phyloP scores from a whole-genome alignment of 805 yeast genomes.

The Candida verbasci region DNA sequence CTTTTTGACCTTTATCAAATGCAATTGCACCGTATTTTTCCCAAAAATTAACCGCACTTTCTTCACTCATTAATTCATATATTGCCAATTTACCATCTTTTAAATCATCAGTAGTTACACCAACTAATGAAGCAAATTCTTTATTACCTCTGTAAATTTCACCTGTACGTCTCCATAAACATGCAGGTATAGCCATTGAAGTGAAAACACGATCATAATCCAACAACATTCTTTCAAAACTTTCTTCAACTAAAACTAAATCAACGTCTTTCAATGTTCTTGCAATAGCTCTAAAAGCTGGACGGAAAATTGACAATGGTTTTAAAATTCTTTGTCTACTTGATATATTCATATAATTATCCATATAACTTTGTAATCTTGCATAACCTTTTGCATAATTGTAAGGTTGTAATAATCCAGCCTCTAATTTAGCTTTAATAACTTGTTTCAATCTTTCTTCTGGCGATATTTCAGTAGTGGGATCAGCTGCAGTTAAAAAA shows the following conservation, averaged over 20 bases:
- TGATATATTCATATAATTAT: slow-evolving; percentile 79
- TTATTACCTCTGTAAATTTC: slow-evolving; percentile 93
- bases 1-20: slow-evolving; percentile 92
- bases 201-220: slow-evolving; percentile 95
- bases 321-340: slow-evolving; percentile 81
- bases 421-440: slow-evolving; percentile 89
- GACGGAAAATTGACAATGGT: slow-evolving; percentile 81
- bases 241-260: slow-evolving; percentile 86
- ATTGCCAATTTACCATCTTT: slow-evolving; percentile 90
- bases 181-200: slow-evolving; percentile 96
- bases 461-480: slow-evolving; percentile 89
- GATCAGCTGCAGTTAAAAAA: slow-evolving; percentile 94
- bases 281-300: slow-evolving; percentile 92
- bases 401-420: slow-evolving; percentile 88
- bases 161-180: slow-evolving; percentile 95
- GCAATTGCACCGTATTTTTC: slow-evolving; percentile 96
- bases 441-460: slow-evolving; percentile 92
- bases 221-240: slow-evolving; percentile 86
- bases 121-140: slow-evolving; percentile 91
- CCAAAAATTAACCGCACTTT: slow-evolving; percentile 95
- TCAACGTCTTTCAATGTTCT: slow-evolving; percentile 86
- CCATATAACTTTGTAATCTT: slow-evolving; percentile 85
- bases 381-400: slow-evolving; percentile 94
- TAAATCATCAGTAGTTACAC: slow-evolving; percentile 82
- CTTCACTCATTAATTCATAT: slow-evolving; percentile 92